These are phyloP conservation scores for Quercus aquifolioides DNA, from an alignment of 306 rosid species.

Conservation along the genomic window DNA sequence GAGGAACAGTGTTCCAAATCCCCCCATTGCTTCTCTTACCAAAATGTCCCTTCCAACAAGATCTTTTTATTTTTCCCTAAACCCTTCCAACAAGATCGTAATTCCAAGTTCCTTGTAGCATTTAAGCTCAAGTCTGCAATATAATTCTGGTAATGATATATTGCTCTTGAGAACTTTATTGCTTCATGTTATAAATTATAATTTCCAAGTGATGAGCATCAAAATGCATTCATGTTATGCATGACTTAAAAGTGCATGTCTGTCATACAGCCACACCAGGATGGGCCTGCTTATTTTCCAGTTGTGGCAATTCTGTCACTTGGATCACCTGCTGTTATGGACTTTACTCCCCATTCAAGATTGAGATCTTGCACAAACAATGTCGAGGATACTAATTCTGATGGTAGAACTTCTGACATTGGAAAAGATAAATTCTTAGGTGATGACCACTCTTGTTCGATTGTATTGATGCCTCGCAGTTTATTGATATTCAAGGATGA, in stretches of 20 bases:
- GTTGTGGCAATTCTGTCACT: slow-evolving; percentile 88
- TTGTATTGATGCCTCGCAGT: slow-evolving; percentile 77
- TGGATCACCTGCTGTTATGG: slow-evolving; percentile 81
- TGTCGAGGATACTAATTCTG: slow-evolving; percentile 24
- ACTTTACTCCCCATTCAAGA: slow-evolving; percentile 84
- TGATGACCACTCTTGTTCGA: slow-evolving; percentile 50
- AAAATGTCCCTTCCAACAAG: too few relatives aligned
- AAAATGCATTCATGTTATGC: background rate
- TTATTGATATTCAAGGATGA: slow-evolving; percentile 80
- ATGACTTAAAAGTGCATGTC: background rate
- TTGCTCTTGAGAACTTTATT: background rate
- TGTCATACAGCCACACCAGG: slow-evolving; percentile 78
- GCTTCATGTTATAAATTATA: background rate
- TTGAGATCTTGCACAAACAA: slow-evolving; percentile 35
- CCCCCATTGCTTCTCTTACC: too few relatives aligned
- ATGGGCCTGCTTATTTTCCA: slow-evolving; percentile 91
- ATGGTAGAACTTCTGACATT: slow-evolving; percentile 26
- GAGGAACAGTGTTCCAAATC: too few relatives aligned
- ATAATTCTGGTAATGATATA: background rate
- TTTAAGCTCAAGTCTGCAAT: background rate
- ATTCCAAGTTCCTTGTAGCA: background rate
- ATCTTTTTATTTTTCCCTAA: too few relatives aligned
- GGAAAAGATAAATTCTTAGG: slow-evolving; percentile 38
- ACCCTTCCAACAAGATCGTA: too few relatives aligned
- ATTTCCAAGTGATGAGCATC: background rate